Conservation (phyloP, 192 early-diverging fungal species). For the Dissophora globulifera region DNA sequence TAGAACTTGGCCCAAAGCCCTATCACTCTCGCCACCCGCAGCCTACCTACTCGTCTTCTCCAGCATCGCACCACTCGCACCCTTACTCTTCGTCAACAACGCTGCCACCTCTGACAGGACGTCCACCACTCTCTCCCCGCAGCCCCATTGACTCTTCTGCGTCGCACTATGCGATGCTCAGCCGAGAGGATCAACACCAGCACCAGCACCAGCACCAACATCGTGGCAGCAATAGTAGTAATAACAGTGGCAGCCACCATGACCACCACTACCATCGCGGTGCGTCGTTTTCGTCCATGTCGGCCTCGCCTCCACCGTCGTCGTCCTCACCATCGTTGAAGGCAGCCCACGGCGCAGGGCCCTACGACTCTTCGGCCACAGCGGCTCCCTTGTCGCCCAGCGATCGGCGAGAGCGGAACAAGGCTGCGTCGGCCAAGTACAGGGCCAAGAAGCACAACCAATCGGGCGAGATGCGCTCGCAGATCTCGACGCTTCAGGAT, state of each 20-base stretch:
- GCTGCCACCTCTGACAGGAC: conserved; percentile 28
- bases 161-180: not conserved
- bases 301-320: conserved; percentile 19
- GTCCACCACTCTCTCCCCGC: conserved; percentile 32
- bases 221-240: no score
- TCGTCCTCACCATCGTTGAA: not conserved
- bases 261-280: conserved; percentile 17
- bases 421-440: conserved; percentile 70
- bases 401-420: conserved; percentile 67
- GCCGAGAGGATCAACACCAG: conserved; percentile 13
- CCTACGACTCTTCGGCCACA: not conserved
- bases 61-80: conserved; percentile 24
- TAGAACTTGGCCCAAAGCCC: conserved; percentile 23
- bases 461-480: conserved; percentile 64
- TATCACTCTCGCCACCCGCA: conserved; percentile 10
- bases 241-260: conserved; percentile 2
- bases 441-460: conserved; percentile 68
- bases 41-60: conserved; percentile 20
- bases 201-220: no score
- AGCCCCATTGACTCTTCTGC: conserved; percentile 23
- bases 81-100: conserved; percentile 33
- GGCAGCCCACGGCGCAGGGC: not conserved
- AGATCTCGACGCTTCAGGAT: conserved; percentile 51
- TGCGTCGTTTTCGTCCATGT: conserved; percentile 10
- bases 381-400: conserved; percentile 54